Base-by-base conservation (phyloP, 306 rosid genomes). In the Urtica urens region DNA sequence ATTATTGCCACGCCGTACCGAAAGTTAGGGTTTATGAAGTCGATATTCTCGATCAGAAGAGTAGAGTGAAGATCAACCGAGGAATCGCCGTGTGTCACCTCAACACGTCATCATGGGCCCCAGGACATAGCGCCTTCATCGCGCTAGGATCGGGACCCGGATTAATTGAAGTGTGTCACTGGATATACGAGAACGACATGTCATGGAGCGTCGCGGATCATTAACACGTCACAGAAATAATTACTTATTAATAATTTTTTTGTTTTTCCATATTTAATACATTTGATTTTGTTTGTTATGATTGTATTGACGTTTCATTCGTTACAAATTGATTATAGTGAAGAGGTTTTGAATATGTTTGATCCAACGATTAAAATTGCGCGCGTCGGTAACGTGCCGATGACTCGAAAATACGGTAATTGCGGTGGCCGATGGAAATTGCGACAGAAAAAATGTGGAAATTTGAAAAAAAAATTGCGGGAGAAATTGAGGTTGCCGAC, bases 1-100 rank as follows among this genome's bases (percentile, higher is more conserved):
- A 84, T 52, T 90, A 90, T 26, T 90, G 97, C 35, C 97, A 90
- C 77, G 76, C 82, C 1, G 93, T 81, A 2, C 97, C 95, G 0
- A 49, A 62, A 26, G 95, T 84, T 39, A 70, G 92, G 12, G 81
- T 81, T 1, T 84, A 90, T 25, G 92, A 70, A 38, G 92, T 71
- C 12, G 93, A 90, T 7, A 77, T 90, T 22, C 64, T 65, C 25
- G 71, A 73, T 23, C 65, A 41, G 33, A 31, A 30, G 37, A 64
- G 51, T 14, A 65, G 30, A 43, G 39, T 1, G 1, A 67, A 51
- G 54, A 79, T 72, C 44, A 79, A 79, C 31, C 77, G 25, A 0
- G 96, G 83, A 6, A 71, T 82, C 26, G 96, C 83, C 66, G 79
- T 86, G 20, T 86, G 96, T 65, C 94, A 86, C 16, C 14, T 82